A percentile compares a stretch with the other conserved stretches of the same genome.
Evolutionary conservation across 257 asterid genomes (phyloP).

Genomic region (Solanum chilense): DNA sequence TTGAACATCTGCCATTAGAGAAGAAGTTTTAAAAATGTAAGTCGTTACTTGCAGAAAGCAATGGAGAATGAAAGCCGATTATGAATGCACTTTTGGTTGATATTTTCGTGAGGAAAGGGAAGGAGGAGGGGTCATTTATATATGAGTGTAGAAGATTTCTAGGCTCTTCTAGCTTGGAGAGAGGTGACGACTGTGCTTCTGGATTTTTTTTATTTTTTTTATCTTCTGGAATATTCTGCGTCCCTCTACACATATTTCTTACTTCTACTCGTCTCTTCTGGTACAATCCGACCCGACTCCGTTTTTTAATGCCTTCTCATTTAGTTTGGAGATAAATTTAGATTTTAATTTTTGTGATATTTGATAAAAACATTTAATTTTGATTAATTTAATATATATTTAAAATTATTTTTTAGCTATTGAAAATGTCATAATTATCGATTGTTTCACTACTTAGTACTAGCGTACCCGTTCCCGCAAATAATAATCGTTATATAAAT

Average conservation of each 20-base stretch:
- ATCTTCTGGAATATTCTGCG: slow-evolving; percentile 29
- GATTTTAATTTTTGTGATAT: background rate
- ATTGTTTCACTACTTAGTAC: background rate
- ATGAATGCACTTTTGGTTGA: background rate
- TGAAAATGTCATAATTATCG: too few species aligned
- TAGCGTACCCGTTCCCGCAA: background rate
- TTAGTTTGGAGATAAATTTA: too few species aligned
- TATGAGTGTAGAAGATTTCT: slow-evolving; percentile 17
- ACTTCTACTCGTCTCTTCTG: background rate
- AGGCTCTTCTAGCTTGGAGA: slow-evolving; percentile 30
- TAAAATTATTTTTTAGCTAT: too few species aligned
- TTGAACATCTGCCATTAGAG: slow-evolving; percentile 39
- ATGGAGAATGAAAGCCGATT: background rate
- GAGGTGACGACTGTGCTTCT: background rate
- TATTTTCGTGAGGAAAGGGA: background rate
- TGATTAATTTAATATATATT: too few species aligned
- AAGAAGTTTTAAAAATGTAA: background rate
- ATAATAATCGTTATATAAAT: background rate
- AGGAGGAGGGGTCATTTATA: background rate
- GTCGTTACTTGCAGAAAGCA: background rate
- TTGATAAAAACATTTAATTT: background rate
- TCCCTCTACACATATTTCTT: background rate
- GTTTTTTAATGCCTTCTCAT: background rate
- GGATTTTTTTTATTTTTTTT: background rate
- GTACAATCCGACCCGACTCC: background rate